phyloP scores from a whole-genome alignment of 805 yeast genomes.

The Metschnikowia bowlesiae region DNA sequence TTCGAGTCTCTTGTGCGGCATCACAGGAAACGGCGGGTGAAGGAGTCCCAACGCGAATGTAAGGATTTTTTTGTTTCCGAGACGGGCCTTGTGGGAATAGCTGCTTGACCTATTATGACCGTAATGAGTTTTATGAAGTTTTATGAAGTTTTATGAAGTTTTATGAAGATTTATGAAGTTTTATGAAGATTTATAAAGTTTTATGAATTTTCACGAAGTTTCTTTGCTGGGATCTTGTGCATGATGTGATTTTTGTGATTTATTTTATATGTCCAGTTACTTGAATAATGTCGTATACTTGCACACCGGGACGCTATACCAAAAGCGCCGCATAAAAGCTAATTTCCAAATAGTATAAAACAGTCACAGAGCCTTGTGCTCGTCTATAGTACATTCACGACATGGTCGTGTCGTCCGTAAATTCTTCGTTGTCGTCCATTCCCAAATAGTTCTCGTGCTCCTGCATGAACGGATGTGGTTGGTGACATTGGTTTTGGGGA shows the following conservation, averaged over 20 bases:
- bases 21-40: constrained; percentile 3
- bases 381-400: constrained; percentile 4
- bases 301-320: no score
- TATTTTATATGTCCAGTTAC: no score
- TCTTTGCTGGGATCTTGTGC: no score
- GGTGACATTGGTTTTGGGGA: neutral
- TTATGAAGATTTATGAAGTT: no score
- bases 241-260: no score
- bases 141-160: no score
- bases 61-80: constrained; percentile 13
- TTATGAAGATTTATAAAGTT: no score
- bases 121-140: no score
- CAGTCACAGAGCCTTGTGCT: neutral
- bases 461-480: constrained; percentile 18
- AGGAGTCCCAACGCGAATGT: constrained; percentile 5
- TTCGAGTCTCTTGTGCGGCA: constrained; percentile 9
- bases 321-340: no score
- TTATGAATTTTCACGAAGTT: no score
- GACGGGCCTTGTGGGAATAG: constrained; percentile 13
- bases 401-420: constrained; percentile 13
- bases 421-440: constrained; percentile 26
- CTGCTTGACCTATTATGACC: neutral
- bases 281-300: no score
- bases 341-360: neutral
- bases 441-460: constrained; percentile 40